Conservation (phyloP, 495 filamentous ascomycete genomes). For the Hypomontagnella monticulosa region DNA sequence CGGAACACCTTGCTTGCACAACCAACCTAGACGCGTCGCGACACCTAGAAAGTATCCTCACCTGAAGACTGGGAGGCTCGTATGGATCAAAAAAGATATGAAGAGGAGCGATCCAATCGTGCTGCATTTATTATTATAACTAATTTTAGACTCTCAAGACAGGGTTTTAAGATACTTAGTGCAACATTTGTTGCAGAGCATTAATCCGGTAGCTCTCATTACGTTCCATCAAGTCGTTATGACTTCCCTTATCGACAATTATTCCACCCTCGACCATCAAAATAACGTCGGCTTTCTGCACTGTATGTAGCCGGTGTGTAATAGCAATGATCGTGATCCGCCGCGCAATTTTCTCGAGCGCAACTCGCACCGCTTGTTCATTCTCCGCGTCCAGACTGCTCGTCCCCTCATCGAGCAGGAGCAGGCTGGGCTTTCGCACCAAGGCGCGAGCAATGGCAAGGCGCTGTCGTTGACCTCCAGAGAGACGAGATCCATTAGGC, state of each 20-base stretch:
- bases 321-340: constrained; percentile 82
- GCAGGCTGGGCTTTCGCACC: constrained; percentile 72
- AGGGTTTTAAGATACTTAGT: constrained; percentile 2
- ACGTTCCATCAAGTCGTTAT: constrained; percentile 68
- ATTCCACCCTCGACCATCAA: constrained; percentile 73
- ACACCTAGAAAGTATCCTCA: too few species aligned
- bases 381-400: constrained; percentile 65
- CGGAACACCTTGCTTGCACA: too few species aligned
- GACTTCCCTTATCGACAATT: constrained; percentile 72
- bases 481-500: constrained; percentile 65
- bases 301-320: constrained; percentile 77
- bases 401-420: constrained; percentile 83
- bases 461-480: constrained; percentile 71
- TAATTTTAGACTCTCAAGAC: neutral
- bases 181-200: constrained; percentile 51
- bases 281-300: constrained; percentile 76
- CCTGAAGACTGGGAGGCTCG: too few species aligned
- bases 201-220: constrained; percentile 66
- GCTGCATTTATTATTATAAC: too few species aligned
- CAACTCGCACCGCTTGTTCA: constrained; percentile 52
- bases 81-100: too few species aligned
- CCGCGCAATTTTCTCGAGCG: constrained; percentile 46
- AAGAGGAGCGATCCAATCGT: too few species aligned
- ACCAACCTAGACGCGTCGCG: neutral
- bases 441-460: constrained; percentile 71